These are phyloP conservation scores for Margaritispora aquatica DNA, from an alignment of 495 filamentous ascomycete species.

Conservation along the genomic window DNA sequence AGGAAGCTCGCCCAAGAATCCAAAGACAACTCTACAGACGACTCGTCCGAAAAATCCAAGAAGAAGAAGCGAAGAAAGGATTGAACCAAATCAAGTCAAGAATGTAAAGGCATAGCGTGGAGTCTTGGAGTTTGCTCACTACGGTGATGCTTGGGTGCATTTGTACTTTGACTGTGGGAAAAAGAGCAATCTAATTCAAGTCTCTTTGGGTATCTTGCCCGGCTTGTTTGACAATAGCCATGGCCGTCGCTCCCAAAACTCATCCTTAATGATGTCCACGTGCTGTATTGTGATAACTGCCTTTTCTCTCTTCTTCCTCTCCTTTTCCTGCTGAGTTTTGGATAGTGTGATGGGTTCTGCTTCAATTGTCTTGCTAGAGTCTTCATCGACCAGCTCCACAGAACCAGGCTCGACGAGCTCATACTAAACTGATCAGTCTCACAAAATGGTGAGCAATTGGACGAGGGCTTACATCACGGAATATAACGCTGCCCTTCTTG, in stretches of 20 bases:
- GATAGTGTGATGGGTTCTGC: slow-evolving; percentile 40
- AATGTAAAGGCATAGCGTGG: slow-evolving; percentile 11
- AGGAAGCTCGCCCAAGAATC: slow-evolving; percentile 40
- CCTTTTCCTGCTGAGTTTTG: slow-evolving; percentile 70
- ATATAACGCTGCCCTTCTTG: slow-evolving; percentile 87
- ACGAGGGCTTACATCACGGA: slow-evolving; percentile 64
- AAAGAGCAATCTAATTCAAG: no score
- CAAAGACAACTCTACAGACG: slow-evolving; percentile 16
- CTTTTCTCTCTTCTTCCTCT: slow-evolving; percentile 67
- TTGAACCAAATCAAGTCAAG: background rate
- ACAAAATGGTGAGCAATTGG: background rate
- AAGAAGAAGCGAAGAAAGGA: slow-evolving; percentile 23
- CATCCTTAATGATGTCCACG: slow-evolving; percentile 87
- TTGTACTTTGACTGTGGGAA: no score
- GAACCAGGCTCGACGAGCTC: slow-evolving; percentile 44
- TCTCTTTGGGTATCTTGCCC: slow-evolving; percentile 51
- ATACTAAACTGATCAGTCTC: slow-evolving; percentile 35
- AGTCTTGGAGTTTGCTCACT: slow-evolving; percentile 15
- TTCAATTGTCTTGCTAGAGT: slow-evolving; percentile 23
- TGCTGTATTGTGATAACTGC: slow-evolving; percentile 75
- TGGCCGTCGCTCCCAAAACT: slow-evolving; percentile 81
- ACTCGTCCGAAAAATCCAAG: slow-evolving; percentile 6
- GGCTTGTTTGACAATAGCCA: slow-evolving; percentile 79
- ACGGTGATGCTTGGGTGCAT: slow-evolving; percentile 10
- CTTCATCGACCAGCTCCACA: slow-evolving; percentile 15